Evolutionary conservation across 768 basidiomycete genomes (phyloP).

Genomic region (Lactifluus rugatus): DNA sequence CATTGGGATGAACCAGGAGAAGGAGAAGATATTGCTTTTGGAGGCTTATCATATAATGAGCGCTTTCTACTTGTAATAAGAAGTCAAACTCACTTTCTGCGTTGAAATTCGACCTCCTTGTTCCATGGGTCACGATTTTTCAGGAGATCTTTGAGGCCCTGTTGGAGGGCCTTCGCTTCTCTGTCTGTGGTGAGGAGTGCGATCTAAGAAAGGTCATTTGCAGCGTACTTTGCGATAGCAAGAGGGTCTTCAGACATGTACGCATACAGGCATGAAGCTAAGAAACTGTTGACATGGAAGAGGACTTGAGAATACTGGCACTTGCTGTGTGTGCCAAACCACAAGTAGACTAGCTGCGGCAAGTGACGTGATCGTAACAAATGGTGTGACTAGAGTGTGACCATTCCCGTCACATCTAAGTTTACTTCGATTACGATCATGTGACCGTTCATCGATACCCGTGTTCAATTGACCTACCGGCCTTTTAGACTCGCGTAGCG

Average conservation of each 20-base stretch:
- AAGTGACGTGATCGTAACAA: background rate
- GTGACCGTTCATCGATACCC: background rate
- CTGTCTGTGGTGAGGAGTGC: constrained; percentile 30
- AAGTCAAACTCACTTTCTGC: constrained; percentile 60
- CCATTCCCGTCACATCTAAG: too few relatives aligned
- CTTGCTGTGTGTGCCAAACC: too few relatives aligned
- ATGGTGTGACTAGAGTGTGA: background rate
- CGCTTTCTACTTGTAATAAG: constrained; percentile 11
- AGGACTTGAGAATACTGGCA: background rate
- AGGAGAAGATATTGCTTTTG: constrained; percentile 61
- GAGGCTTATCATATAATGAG: constrained; percentile 36
- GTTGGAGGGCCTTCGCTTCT: constrained; percentile 69
- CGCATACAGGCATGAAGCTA: constrained; percentile 12
- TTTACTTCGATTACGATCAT: background rate
- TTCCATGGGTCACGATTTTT: constrained; percentile 72
- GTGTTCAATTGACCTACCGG: background rate
- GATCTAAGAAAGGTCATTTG: constrained; percentile 8
- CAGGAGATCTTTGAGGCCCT: constrained; percentile 65
- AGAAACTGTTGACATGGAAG: background rate
- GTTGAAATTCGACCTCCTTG: constrained; percentile 75
- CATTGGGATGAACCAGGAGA: constrained; percentile 57
- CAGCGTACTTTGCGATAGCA: constrained; percentile 30
- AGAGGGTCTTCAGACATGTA: constrained; percentile 35
- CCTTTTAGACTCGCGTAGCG: background rate
- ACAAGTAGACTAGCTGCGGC: background rate